Percentiles rank a stretch among this genome's conserved stretches.
Evolutionary conservation across 2,329 filamentous ascomycete genomes (phyloP).

Genomic region (Calonectria honghensis): DNA sequence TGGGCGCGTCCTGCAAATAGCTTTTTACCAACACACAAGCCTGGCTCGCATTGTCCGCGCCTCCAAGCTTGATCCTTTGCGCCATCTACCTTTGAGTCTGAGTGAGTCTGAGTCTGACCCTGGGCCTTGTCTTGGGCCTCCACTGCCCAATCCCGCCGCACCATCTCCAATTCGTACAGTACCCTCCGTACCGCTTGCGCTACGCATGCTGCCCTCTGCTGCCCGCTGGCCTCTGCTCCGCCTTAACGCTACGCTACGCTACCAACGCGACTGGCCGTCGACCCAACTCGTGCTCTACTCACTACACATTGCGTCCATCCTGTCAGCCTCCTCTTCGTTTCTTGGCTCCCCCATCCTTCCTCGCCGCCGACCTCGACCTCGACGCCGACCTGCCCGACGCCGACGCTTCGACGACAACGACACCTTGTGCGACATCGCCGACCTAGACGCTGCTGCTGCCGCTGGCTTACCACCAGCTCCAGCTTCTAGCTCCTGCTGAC

Average conservation of each 20-base stretch:
- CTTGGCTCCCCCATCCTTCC: slow-evolving; percentile 43
- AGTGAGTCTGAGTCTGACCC: slow-evolving; percentile 29
- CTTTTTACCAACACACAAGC: slow-evolving; percentile 11
- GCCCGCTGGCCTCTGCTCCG: slow-evolving; percentile 37
- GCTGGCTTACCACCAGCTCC: slow-evolving; percentile 37
- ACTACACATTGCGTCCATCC: slow-evolving; percentile 48
- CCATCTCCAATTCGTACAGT: slow-evolving; percentile 40
- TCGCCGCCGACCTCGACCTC: slow-evolving; percentile 40
- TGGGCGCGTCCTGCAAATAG: slow-evolving; percentile 40
- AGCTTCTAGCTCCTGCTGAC: slow-evolving; percentile 48
- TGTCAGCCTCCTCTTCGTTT: slow-evolving; percentile 43
- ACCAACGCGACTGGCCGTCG: slow-evolving; percentile 29
- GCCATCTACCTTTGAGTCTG: slow-evolving; percentile 10
- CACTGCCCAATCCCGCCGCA: slow-evolving; percentile 54
- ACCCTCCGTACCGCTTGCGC: slow-evolving; percentile 35
- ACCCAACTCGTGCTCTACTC: slow-evolving; percentile 50
- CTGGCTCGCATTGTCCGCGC: not conserved
- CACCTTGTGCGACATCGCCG: slow-evolving; percentile 33
- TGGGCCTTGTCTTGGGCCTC: slow-evolving; percentile 51
- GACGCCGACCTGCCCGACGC: slow-evolving; percentile 44
- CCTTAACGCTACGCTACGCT: slow-evolving; percentile 39
- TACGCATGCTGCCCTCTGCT: slow-evolving; percentile 25
- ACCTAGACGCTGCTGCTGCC: slow-evolving; percentile 31
- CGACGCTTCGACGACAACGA: slow-evolving; percentile 37
- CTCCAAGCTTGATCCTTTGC: not conserved